Evolutionary conservation across 108 stramenopile species (phyloP), one percentile per base, ranked within the genome.

Genomic region (Schizochytrium sp.): DNA sequence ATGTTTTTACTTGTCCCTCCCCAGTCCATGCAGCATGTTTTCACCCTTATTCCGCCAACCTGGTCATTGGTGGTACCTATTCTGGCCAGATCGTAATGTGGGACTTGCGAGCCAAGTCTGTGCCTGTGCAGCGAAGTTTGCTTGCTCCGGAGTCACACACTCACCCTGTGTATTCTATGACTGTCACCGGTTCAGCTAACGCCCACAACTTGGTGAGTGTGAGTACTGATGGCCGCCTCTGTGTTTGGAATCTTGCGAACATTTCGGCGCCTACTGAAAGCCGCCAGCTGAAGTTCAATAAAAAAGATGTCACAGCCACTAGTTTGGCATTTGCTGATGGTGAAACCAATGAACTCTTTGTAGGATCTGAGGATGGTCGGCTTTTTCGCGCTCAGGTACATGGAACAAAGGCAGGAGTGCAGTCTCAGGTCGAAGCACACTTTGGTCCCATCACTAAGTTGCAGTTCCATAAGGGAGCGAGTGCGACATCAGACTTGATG

Each of bases 81-180:
- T 89, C 89, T 40, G 91, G 91, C 47, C 89, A 90, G 61, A 87
- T 91, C 17, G 53, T 90, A 19, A 38, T 88, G 4, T 91, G 91
- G 91, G 91, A 91, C 89, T 46, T 72, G 61, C 58, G 72, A 28
- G 47, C 89, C 56, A 55, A 41, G 19, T 7, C 88, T n/a, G 76
- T 88, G 42, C 91, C 91, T 17, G 89, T 90, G 49, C 87, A 90
- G 12, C 87, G 89, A 28, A 88, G 72, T 49, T 19, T 42, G 40
- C 56, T 91, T 45, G 57, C 91, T n/a, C 57, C 87, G 46, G 87
- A 91, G 3, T 57, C 15, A 53, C 89, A 88, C 49, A 57, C 83
- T 8, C 56, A 90, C 44, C 91, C 89, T 3, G 76, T 91, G 19
- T 89, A 61, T 57, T 55, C 89, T 50, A 91, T 89, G 83, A 28